phyloP scores from a whole-genome alignment of 306 rosid species.

The Malus asiatica region DNA sequence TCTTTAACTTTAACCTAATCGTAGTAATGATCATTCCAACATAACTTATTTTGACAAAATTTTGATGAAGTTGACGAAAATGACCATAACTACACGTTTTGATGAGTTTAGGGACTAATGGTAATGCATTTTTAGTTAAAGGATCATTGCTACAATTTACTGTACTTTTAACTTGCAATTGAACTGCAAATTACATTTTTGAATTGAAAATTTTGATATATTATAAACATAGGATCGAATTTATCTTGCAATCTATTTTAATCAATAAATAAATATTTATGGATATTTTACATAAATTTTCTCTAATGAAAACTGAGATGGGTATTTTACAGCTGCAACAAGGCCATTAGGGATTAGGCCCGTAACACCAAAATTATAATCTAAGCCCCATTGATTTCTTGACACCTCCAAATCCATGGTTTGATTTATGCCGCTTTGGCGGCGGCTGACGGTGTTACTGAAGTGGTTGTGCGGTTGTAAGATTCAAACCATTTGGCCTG shows the following conservation, averaged over 20 bases:
- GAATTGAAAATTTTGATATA: background rate
- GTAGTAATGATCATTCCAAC: too few species aligned
- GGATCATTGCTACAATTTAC: too few species aligned
- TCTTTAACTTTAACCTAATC: fast-evolving
- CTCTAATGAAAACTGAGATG: background rate
- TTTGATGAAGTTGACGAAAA: too few species aligned
- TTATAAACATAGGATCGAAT: background rate
- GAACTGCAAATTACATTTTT: background rate
- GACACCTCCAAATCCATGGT: conserved; percentile 9
- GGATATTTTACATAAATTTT: background rate
- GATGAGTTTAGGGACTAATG: too few species aligned
- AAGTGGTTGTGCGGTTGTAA: conserved; percentile 59
- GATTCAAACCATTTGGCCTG: conserved; percentile 70
- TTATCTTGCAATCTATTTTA: background rate
- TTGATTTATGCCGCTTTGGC: background rate
- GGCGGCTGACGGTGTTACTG: conserved; percentile 3
- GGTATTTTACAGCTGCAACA: background rate
- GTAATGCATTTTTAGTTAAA: too few species aligned
- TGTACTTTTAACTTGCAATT: too few species aligned
- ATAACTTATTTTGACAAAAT: too few species aligned
- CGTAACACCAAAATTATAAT: background rate
- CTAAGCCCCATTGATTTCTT: conserved; percentile 35
- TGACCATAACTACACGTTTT: too few species aligned
- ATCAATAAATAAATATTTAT: background rate
- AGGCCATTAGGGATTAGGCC: background rate